A percentile compares a stretch with the other conserved stretches of the same genome.
Conservation (phyloP, 1,284 basidiomycete genomes). For the Trametes sp. region DNA sequence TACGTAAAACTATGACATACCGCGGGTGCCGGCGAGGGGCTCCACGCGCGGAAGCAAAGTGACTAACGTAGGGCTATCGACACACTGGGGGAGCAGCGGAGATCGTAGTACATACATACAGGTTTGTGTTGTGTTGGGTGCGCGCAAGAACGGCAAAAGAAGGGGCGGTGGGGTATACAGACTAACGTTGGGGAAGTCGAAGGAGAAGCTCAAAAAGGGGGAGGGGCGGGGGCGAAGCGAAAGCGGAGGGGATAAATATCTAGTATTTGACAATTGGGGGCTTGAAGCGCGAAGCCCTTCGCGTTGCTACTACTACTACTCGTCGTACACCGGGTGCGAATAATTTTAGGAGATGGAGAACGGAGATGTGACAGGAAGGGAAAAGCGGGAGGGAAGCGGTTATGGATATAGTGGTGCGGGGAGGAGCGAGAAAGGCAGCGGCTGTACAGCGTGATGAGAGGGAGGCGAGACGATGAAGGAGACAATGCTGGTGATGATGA, state of each 20-base stretch:
- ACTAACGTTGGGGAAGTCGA: neutral
- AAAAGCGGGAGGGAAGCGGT: constrained; percentile 17
- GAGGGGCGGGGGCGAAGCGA: constrained; percentile 3
- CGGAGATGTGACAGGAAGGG: constrained; percentile 16
- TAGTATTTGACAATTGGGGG: constrained; percentile 43
- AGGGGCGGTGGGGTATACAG: neutral
- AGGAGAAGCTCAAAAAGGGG: constrained; percentile 7
- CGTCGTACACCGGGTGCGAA: constrained; percentile 36
- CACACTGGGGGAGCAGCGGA: constrained; percentile 15
- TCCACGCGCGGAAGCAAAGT: neutral
- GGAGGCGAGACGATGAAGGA: constrained; percentile 20
- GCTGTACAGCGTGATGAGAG: constrained; percentile 26
- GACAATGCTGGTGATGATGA: constrained; percentile 25
- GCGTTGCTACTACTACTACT: constrained; percentile 34
- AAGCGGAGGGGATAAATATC: constrained; percentile 36
- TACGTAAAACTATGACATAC: constrained; percentile 17
- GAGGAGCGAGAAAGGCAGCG: constrained; percentile 16
- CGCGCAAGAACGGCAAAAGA: constrained; percentile 6
- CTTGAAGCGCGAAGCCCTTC: constrained; percentile 58
- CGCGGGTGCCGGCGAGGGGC: neutral
- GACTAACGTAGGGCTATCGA: constrained; percentile 20
- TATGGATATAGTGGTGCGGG: constrained; percentile 35
- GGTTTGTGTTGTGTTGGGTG: neutral
- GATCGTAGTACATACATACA: constrained; percentile 7
- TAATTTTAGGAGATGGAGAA: constrained; percentile 31